Base-by-base conservation (phyloP, 164 flowering plant genomes). In the Echeveria elegans region DNA sequence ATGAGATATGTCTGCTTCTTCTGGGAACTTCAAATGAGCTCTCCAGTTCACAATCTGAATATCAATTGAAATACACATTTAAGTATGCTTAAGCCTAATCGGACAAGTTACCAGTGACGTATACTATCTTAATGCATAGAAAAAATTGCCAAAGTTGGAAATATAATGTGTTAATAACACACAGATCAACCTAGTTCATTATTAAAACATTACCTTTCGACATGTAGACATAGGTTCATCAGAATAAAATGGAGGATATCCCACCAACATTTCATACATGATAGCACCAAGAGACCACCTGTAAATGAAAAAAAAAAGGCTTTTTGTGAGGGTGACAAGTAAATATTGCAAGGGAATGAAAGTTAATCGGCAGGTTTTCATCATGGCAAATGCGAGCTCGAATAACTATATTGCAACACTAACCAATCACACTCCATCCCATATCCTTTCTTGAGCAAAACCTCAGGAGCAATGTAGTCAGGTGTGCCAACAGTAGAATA, bases 221-320 rank as follows among this genome's bases (percentile, higher is more conserved):
- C 98, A 93, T 10, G 98, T 93, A 53, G 90, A 77, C 94, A 93
- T 93, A 18, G 98, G 98, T 50, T 93, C 98, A 79, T 93, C 98
- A 5, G 98, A 93, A 82, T 93, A 93, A 73, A 93, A 93, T 26
- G 98, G 98, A 28, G 97, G 98, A 81, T 82, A 90, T 16, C 98
- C 98, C 60, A 93, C 96, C 50, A 93, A 92, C 98, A 93, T 93
- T 79, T 93, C 98, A 70, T 87, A 93, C 96, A 88, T 88, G 64
- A 93, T 93, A 70, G 98, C 98, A 68, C 98, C 98, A 75, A 93
- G 86, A 52, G 98, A 90, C 98, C 98, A 92, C 98, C 98, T 92
- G 68, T 21, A 70, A 38, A 53, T n/a, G n/a, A 58, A 67, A 69
- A 58, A 11, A 71, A 36, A 50, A 75, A 9, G 18, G 41, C 41